Evolutionary conservation across 495 filamentous ascomycete species (phyloP), one percentile per base, ranked within the genome.

Genomic region (Achaetomiella virescens): DNA sequence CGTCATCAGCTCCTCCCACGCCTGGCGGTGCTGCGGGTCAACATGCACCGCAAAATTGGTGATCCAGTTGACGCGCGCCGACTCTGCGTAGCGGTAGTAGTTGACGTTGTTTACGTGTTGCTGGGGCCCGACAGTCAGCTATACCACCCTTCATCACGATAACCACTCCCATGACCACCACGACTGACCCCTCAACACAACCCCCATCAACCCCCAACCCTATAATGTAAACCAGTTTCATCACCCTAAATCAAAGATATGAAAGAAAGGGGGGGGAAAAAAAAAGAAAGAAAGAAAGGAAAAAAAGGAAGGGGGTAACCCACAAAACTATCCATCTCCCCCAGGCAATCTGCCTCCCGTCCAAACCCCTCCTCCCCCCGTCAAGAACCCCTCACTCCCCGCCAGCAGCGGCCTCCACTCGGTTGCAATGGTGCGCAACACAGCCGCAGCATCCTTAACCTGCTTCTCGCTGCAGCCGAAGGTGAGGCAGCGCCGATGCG

Each of bases 31-130:
- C 22, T 66, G 64, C 0, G 84, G 82, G 64, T 97, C 89, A 36
- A 85, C 75, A 51, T 86, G 73, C 10, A 74, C 75, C 20, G 83
- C 89, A 57, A 89, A 86, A 64, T 95, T 89, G 45, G 80, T 78
- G 31, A 83, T 83, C 87, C 90, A 95, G 65, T 90, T 89, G 43
- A 92, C 80, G 35, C 92, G 78, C 15, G 87, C 89, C 9, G 84
- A 84, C 69, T 98, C 92, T 38, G 90, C 90, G 68, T 89, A 96
- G 56, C 87, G 81, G 57, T 83, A 82, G 64, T 96, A 96, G 49
- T 76, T 82, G 52, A 93, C 85, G 29, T 63, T 63, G 67, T 96
- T 96, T 22, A 96, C 86, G 66, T 97, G 92, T 4, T 85, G 86
- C 76, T 79, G 47, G 22, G 12, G 3, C 9, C 4, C 0, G 18